phyloP scores from a whole-genome alignment of 139 green algal species.

The Astrephomene gubernaculifera region DNA sequence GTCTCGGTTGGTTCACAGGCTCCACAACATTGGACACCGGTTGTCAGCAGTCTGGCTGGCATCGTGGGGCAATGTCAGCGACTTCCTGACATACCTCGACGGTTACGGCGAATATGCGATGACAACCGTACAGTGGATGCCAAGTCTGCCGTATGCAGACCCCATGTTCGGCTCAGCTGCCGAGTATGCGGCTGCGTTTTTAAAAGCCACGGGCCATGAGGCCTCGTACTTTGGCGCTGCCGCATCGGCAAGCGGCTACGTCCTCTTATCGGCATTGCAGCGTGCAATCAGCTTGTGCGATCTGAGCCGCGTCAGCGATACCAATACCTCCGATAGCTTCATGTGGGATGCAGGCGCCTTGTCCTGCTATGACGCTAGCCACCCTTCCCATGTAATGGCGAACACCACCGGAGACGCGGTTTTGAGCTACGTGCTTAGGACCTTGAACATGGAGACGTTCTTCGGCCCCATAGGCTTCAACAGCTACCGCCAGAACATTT shows the following conservation, averaged over 20 bases:
- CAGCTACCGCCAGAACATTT: slow-evolving; percentile 16
- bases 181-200: neutral
- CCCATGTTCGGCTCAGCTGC: neutral
- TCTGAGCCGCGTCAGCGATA: neutral
- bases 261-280: slow-evolving; percentile 22
- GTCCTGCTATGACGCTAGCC: neutral
- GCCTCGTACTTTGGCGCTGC: slow-evolving; percentile 13
- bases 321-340: neutral
- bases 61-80: neutral
- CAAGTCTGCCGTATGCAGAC: slow-evolving; percentile 28
- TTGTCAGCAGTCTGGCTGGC: slow-evolving; percentile 15
- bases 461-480: slow-evolving; percentile 29
- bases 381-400: neutral
- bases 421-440: neutral
- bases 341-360: slow-evolving; percentile 14
- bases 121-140: slow-evolving; percentile 32
- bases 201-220: neutral
- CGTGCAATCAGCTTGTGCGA: neutral
- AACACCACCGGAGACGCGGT: neutral
- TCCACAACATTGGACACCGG: neutral
- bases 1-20: neutral
- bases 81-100: neutral
- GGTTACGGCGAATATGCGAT: slow-evolving; percentile 5
- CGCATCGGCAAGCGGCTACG: slow-evolving; percentile 5
- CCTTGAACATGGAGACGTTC: slow-evolving; percentile 14